Conservation (phyloP, 495 filamentous ascomycete genomes). For the Penicillium atrosanguineum region DNA sequence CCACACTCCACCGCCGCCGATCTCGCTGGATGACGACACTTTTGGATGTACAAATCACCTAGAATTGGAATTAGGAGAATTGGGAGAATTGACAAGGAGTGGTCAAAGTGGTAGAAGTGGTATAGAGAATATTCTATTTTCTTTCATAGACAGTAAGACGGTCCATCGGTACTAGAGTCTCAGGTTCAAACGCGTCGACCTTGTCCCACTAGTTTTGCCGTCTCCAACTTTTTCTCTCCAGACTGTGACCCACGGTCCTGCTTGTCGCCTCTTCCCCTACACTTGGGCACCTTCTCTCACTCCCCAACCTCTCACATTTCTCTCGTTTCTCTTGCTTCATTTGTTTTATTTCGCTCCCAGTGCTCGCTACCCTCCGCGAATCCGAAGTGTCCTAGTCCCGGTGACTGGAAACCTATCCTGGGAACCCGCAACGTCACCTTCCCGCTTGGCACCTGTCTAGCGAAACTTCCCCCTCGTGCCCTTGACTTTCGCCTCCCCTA, state of each 20-base stretch:
- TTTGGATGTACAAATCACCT: neutral
- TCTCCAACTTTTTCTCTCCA: neutral
- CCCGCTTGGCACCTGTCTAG: constrained; percentile 6
- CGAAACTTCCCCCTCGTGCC: neutral
- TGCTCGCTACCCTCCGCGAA: neutral
- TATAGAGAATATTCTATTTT: neutral
- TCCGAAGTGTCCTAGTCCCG: constrained; percentile 1
- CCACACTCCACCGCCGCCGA: constrained; percentile 14
- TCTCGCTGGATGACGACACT: constrained; percentile 17
- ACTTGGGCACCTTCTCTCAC: constrained; percentile 1
- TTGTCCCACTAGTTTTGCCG: neutral
- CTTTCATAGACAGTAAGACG: no score
- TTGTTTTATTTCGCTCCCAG: neutral
- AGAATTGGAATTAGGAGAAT: neutral
- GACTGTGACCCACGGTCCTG: constrained; percentile 10
- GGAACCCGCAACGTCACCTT: constrained; percentile 15
- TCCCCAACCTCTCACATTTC: constrained; percentile 2
- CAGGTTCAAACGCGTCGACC: neutral
- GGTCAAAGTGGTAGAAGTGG: neutral
- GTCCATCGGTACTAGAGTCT: neutral
- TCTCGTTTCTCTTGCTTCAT: constrained; percentile 4
- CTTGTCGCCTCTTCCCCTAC: neutral
- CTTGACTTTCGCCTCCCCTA: neutral
- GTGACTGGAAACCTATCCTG: neutral
- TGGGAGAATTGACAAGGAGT: neutral